Evolutionary conservation across 257 asterid genomes (phyloP).

Genomic region (Salvia hispanica): DNA sequence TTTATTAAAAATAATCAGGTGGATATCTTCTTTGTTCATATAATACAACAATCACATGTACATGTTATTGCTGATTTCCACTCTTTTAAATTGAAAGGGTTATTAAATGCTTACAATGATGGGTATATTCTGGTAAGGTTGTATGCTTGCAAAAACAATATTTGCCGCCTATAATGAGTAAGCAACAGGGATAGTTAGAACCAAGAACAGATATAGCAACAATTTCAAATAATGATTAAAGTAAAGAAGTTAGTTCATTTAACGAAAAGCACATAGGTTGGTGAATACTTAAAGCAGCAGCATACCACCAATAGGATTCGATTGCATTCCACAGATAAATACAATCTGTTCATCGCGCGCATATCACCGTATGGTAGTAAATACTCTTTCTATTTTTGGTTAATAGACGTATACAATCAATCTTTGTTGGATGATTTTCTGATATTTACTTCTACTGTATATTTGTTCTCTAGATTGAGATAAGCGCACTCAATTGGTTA

Average conservation of each 20-base stretch:
- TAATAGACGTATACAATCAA: slow-evolving; percentile 8
- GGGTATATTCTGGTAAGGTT: slow-evolving; percentile 59
- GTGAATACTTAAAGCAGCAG: slow-evolving; percentile 7
- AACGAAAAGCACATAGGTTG: background rate
- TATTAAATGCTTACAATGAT: slow-evolving; percentile 48
- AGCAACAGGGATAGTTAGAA: slow-evolving; percentile 31
- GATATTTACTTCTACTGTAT: background rate
- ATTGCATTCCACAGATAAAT: slow-evolving; percentile 15
- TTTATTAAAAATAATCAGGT: background rate
- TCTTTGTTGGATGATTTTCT: background rate
- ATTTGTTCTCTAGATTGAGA: slow-evolving; percentile 1
- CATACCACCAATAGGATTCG: background rate
- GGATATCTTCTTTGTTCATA: slow-evolving; percentile 11
- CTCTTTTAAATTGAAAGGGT: slow-evolving; percentile 21
- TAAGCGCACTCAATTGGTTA: slow-evolving; percentile 7
- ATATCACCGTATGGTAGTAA: background rate
- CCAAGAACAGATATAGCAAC: slow-evolving; percentile 2
- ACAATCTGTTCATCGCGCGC: background rate
- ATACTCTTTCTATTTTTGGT: background rate
- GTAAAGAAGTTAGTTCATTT: background rate
- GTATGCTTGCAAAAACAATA: slow-evolving; percentile 59
- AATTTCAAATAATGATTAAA: background rate
- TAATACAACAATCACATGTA: slow-evolving; percentile 12
- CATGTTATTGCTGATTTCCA: slow-evolving; percentile 12
- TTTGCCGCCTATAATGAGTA: slow-evolving; percentile 57